Conservation (phyloP, 192 early-diverging fungal genomes). For the Bifiguratus adelaidae region DNA sequence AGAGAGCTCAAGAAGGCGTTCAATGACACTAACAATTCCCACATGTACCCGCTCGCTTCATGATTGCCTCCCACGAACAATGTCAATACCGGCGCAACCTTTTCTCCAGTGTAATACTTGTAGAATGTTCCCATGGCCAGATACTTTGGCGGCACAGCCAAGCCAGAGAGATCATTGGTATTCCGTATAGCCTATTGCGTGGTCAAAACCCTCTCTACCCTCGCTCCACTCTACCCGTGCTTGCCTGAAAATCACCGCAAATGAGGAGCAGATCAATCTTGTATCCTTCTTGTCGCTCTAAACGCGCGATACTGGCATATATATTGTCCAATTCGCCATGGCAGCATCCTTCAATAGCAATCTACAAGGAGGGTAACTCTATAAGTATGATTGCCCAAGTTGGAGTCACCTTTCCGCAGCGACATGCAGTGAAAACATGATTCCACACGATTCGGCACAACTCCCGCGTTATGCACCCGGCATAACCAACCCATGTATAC, state of each 20-base stretch:
- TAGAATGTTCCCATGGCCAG: conserved; percentile 76
- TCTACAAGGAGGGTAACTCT: too few relatives aligned
- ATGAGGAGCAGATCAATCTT: conserved; percentile 88
- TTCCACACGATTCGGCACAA: too few relatives aligned
- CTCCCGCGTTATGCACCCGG: too few relatives aligned
- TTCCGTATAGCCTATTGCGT: conserved; percentile 67
- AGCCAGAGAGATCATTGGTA: conserved; percentile 58
- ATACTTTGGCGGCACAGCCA: conserved; percentile 85
- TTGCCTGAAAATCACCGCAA: conserved; percentile 95
- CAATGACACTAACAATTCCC: conserved; percentile 68
- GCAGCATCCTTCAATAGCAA: conserved; percentile 95
- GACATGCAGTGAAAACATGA: too few relatives aligned
- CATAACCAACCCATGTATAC: too few relatives aligned
- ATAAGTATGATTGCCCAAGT: too few relatives aligned
- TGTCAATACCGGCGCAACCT: conserved; percentile 73
- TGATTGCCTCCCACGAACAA: conserved; percentile 99
- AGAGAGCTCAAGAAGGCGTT: neutral
- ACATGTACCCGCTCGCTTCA: conserved; percentile 88
- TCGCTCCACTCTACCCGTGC: too few relatives aligned
- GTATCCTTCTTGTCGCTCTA: conserved; percentile 47
- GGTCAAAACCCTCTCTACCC: neutral
- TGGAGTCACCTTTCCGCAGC: too few relatives aligned
- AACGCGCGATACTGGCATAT: conserved; percentile 54
- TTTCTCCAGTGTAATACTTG: conserved; percentile 86
- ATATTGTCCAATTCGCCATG: conserved; percentile 92